Base-by-base conservation (phyloP, 192 early-diverging fungal genomes). In the Gaertneriomyces semiglobifer region DNA sequence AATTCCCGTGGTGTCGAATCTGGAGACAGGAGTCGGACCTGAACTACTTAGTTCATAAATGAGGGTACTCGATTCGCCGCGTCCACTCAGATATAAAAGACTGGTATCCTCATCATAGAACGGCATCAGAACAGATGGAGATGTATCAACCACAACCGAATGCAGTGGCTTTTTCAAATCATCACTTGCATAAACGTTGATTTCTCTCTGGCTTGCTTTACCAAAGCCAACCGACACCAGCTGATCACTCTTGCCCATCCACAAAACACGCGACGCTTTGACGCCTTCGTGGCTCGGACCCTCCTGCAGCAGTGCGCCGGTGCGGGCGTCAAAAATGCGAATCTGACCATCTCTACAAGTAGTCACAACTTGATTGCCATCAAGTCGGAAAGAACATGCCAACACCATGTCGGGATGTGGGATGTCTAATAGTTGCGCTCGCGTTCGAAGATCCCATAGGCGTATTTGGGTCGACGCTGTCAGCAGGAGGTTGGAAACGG, bases 51-150 rank as follows among this genome's bases (percentile, higher is more conserved):
- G 52, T 67, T 91, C 88, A 75, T 82, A 93, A 8, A 89, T 82
- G 52, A 87, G 84, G 46, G 92, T 89, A 18, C 85, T 82, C 10
- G 86, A 79, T 69, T 93, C 92, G 18, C 92, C 92, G 11, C 87
- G 81, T n/a, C 88, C 90, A 20, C 83, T 81, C 18, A 92, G 74
- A 57, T 86, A 89, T 20, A 92, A 73, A 12, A 91, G 57, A 3
- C 72, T 74, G 42, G 81, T 86, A 66, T 95, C 93, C 14, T 69
- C 48, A 59, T 96, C 92, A 8, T 80, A 86, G 43, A 84, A 72
- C 5, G 86, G 85, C 33, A 81, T 82, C 40, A 96, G 82, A 1
- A 92, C 59, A 14, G 90, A 88, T 4, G 93, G 91, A 0, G 89
- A 90, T 19, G 81, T 79, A 58, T 92, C 93, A 58, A 93, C 43